A percentile compares a stretch with the other conserved stretches of the same genome.
Conservation (phyloP, 176 grass and related monocot genomes). For the Triticum monococcum region DNA sequence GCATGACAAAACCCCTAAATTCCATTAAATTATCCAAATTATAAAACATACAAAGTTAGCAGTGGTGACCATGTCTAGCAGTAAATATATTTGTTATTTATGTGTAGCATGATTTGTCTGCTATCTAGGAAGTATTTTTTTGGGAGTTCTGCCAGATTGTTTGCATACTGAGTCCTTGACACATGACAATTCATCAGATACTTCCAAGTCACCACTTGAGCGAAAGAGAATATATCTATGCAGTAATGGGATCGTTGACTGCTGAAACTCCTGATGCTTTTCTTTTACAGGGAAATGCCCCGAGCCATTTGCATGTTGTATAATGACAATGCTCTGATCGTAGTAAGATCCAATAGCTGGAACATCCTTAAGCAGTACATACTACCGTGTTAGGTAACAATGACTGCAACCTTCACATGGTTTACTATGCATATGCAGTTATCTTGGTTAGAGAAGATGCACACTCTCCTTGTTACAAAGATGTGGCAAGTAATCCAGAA, state of each 20-base stretch:
- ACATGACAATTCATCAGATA: constrained; percentile 17
- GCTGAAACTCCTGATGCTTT: not conserved
- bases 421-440: not conserved
- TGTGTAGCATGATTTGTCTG: not conserved
- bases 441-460: constrained; percentile 4
- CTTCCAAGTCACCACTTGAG: constrained; percentile 19
- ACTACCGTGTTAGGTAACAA: not conserved
- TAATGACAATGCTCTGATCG: not conserved
- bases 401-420: not conserved
- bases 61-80: constrained; percentile 1
- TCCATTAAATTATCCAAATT: constrained; percentile 2
- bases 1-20: not conserved
- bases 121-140: not conserved
- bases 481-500: constrained; percentile 4
- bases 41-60: not conserved
- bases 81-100: constrained; percentile 4
- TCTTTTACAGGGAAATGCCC: not conserved
- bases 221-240: constrained; percentile 31
- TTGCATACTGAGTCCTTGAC: constrained; percentile 17
- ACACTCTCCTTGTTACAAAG: constrained; percentile 2
- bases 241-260: not conserved
- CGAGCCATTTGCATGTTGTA: not conserved
- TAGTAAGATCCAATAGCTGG: constrained; percentile 1
- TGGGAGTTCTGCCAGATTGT: not conserved
- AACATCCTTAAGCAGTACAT: not conserved